A percentile compares a stretch with the other conserved stretches of the same genome.
phyloP scores from a whole-genome alignment of 352 stramenopile genomes.

The Globisporangium spiculum region DNA sequence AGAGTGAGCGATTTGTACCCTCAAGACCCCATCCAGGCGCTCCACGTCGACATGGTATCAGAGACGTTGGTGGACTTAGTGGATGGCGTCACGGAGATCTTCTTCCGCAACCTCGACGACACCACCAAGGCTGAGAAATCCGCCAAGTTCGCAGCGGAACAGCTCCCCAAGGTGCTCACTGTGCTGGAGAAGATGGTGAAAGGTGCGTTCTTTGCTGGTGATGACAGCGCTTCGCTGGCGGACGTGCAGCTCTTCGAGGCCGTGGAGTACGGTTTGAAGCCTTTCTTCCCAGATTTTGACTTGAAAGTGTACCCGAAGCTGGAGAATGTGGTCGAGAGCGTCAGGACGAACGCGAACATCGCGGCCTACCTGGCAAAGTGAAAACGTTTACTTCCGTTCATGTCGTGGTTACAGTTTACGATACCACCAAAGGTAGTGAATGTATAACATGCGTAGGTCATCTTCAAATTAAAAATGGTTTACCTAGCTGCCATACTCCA shows the following conservation, averaged over 20 bases:
- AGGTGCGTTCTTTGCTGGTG: constrained; percentile 33
- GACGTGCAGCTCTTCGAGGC: constrained; percentile 50
- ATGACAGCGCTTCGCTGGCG: constrained; percentile 24
- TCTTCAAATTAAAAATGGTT: too few relatives aligned
- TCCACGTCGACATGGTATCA: constrained; percentile 19
- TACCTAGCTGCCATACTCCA: too few relatives aligned
- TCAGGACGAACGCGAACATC: constrained; percentile 34
- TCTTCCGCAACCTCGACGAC: constrained; percentile 22
- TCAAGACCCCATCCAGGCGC: constrained; percentile 10
- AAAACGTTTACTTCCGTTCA: not conserved
- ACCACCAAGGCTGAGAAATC: constrained; percentile 33
- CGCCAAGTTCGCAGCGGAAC: constrained; percentile 23
- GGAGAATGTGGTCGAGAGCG: constrained; percentile 21
- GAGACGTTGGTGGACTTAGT: constrained; percentile 14
- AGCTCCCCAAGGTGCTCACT: constrained; percentile 30
- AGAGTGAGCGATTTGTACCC: constrained; percentile 25
- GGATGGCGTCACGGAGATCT: not conserved
- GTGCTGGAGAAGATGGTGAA: constrained; percentile 27
- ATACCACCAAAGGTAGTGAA: too few relatives aligned
- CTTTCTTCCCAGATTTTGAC: constrained; percentile 21
- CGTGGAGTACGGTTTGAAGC: constrained; percentile 28
- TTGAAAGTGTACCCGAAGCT: constrained; percentile 36
- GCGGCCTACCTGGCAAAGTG: constrained; percentile 34
- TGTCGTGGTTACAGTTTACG: too few relatives aligned
- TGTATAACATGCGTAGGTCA: too few relatives aligned